Evolutionary conservation across 257 asterid genomes (phyloP), one percentile per base, ranked within the genome.

Genomic region (Solanum stenotomum): DNA sequence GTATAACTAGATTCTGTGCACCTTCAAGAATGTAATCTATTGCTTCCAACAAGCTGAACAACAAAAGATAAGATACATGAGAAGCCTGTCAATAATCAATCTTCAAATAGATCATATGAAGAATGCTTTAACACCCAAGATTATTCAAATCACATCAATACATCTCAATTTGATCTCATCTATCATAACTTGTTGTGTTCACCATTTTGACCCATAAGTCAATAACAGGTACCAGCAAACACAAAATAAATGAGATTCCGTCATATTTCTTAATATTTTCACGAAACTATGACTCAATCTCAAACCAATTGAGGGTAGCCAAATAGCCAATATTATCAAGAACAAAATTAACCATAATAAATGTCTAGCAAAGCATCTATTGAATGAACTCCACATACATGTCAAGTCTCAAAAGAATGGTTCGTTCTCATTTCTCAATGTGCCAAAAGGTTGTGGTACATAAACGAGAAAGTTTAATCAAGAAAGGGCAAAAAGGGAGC

Each of bases 21-120:
- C 99, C 99, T 87, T 93, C 98, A 38, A 95, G 93, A 25, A 95
- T 92, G 94, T 33, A 90, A 83, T 95, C 97, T 67, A 96, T 91
- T 46, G 96, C 98, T 84, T 95, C 97, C 91, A 92, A 83, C 92
- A 96, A 90, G 91, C 99, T 96, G 91, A 63, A 89, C 40, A 65
- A 34, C 46, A 38, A 29, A 65, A n/a, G 63, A 85, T 18, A 65
- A 42, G 37, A 65, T 10, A 25, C 18, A 25, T 29, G 25, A 85
- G 37, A 85, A 85, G 4, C 25, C 34, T 8, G 23, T 29, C 42
- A 68, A 34, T n/a, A 16, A 49, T 83, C 85, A 84, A 88, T 81
- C 42, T 34, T 34, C 49, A 74, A 74, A n/a, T 18, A 72, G 27
- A 34, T 72, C 25, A 72, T 34, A 33, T 0, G 14, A 34, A 34